These are phyloP conservation scores for Paragyromitra xinjiangensis DNA, from an alignment of 495 filamentous ascomycete species.

Conservation along the genomic window DNA sequence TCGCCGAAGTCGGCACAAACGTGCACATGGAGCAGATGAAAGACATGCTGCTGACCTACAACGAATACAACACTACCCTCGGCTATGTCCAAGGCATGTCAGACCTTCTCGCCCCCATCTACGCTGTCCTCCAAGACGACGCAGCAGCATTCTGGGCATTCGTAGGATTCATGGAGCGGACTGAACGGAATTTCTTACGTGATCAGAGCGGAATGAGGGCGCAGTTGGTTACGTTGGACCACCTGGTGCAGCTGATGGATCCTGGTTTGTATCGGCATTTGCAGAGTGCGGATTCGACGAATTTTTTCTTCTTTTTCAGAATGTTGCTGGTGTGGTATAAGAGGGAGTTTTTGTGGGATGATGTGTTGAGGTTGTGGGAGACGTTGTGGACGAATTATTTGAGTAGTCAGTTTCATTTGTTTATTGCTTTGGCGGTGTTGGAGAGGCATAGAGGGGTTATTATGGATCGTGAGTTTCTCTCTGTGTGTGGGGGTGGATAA, in stretches of 20 bases:
- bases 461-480: slow-evolving; percentile 70
- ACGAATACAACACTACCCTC: slow-evolving; percentile 91
- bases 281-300: slow-evolving; percentile 87
- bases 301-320: slow-evolving; percentile 99
- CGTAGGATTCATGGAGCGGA: slow-evolving; percentile 93
- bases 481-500: background rate
- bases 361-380: slow-evolving; percentile 91
- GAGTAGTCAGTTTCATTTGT: slow-evolving; percentile 89
- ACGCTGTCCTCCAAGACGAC: slow-evolving; percentile 96
- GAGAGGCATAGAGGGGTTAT: slow-evolving; percentile 95
- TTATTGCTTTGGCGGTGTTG: slow-evolving; percentile 91
- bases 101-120: slow-evolving; percentile 92
- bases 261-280: slow-evolving; percentile 92
- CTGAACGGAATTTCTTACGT: slow-evolving; percentile 96
- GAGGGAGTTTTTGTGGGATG: slow-evolving; percentile 89
- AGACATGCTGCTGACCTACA: slow-evolving; percentile 98
- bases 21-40: slow-evolving; percentile 99
- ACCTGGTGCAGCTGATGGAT: slow-evolving; percentile 95
- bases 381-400: slow-evolving; percentile 91
- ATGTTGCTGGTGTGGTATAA: slow-evolving; percentile 99
- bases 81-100: slow-evolving; percentile 99
- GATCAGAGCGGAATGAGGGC: slow-evolving; percentile 95
- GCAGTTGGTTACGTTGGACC: slow-evolving; percentile 88
- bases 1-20: slow-evolving; percentile 88
- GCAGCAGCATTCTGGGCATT: slow-evolving; percentile 97